These are phyloP conservation scores for Yarrowia galli DNA, from an alignment of 1,139 yeast species.

Conservation along the genomic window DNA sequence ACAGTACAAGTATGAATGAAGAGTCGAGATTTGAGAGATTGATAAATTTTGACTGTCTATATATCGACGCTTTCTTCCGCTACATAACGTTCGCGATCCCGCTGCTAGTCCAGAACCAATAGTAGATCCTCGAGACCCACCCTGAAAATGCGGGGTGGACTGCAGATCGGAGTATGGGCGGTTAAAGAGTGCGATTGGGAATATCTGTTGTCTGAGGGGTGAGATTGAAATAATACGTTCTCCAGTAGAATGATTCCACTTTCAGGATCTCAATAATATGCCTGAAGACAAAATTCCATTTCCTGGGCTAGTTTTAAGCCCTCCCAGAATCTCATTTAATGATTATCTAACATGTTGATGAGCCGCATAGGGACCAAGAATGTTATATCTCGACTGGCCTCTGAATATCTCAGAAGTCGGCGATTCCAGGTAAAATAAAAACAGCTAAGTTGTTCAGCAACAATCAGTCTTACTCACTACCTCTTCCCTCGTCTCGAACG, in stretches of 20 bases:
- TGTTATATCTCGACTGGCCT: neutral
- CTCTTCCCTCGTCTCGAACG: neutral
- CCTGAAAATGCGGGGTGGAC: slow-evolving; percentile 17
- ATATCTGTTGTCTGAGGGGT: too few species aligned
- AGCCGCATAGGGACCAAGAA: neutral
- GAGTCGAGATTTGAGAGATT: too few species aligned
- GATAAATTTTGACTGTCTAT: too few species aligned
- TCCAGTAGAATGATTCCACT: neutral
- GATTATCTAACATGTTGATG: slow-evolving; percentile 16
- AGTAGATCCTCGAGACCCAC: neutral
- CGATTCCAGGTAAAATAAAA: neutral
- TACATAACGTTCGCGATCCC: too few species aligned
- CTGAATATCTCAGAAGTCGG: neutral
- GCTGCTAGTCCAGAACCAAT: neutral
- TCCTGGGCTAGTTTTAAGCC: too few species aligned
- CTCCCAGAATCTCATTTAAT: neutral
- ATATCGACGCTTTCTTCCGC: too few species aligned
- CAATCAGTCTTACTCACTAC: neutral
- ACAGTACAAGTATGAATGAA: neutral
- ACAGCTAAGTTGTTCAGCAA: neutral
- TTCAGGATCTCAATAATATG: neutral
- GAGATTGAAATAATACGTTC: neutral
- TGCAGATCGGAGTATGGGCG: slow-evolving; percentile 22
- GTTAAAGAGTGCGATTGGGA: neutral
- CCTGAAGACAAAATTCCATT: too few species aligned